Evolutionary conservation across 1,284 basidiomycete genomes (phyloP).

Genomic region (Cutaneotrichosporon cavernicola): DNA sequence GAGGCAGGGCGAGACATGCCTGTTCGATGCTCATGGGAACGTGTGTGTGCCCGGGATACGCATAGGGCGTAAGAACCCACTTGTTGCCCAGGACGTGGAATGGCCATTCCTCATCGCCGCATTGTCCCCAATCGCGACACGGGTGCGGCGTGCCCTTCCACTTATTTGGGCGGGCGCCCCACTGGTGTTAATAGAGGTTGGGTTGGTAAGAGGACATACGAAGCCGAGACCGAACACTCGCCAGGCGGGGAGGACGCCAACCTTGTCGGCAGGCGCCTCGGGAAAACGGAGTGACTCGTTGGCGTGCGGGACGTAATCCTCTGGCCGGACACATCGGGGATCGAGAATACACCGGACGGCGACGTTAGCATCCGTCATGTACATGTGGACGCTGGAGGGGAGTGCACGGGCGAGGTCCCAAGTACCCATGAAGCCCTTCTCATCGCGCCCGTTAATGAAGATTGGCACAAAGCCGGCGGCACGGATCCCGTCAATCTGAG

Average conservation of each 20-base stretch:
- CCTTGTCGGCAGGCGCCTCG: constrained; percentile 34
- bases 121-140: constrained; percentile 31
- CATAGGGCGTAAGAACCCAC: constrained; percentile 47
- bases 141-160: constrained; percentile 28
- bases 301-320: constrained; percentile 38
- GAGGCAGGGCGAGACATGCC: constrained; percentile 34
- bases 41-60: constrained; percentile 35
- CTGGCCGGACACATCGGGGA: constrained; percentile 43
- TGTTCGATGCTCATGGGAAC: constrained; percentile 48
- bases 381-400: constrained; percentile 11
- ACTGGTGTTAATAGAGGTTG: constrained; percentile 8
- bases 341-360: constrained; percentile 43
- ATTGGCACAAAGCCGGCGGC: not conserved
- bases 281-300: constrained; percentile 20
- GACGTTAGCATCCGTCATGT: constrained; percentile 25
- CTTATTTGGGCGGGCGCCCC: constrained; percentile 11
- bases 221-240: constrained; percentile 42
- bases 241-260: constrained; percentile 45
- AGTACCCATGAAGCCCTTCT: not conserved
- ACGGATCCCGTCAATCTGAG: not conserved
- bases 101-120: constrained; percentile 32
- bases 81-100: constrained; percentile 46
- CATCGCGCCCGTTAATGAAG: not conserved
- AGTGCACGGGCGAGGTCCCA: constrained; percentile 1
- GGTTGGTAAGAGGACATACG: constrained; percentile 29